A percentile compares a stretch with the other conserved stretches of the same genome.
These are phyloP conservation scores for Neopestalotiopsis sp. DNA, from an alignment of 2,329 filamentous ascomycete species.

Conservation along the genomic window DNA sequence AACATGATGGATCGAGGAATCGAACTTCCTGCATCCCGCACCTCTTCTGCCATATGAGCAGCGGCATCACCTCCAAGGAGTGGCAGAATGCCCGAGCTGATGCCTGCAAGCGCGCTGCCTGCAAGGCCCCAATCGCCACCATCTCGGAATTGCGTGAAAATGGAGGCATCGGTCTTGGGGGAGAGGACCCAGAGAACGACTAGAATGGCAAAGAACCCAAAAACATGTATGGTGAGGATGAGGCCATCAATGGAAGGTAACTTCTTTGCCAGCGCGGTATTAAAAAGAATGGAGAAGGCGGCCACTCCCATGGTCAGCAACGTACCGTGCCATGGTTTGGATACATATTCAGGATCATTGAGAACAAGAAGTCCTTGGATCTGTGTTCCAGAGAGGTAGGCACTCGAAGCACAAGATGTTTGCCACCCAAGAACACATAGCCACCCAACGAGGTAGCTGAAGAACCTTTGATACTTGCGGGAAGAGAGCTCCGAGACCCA, in stretches of 20 bases:
- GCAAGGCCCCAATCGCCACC: no score
- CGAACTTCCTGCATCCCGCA: constrained; percentile 39
- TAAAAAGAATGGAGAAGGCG: constrained; percentile 46
- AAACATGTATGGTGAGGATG: constrained; percentile 48
- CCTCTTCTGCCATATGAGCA: constrained; percentile 46
- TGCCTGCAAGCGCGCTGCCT: no score
- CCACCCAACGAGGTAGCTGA: constrained; percentile 59
- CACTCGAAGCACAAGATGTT: no score
- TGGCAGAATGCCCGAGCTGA: constrained; percentile 22
- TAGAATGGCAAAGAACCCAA: constrained; percentile 49
- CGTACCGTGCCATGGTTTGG: constrained; percentile 40
- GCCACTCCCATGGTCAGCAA: constrained; percentile 48
- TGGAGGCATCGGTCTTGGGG: no score
- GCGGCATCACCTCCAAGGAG: constrained; percentile 50
- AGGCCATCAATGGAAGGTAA: constrained; percentile 49
- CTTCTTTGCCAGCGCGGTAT: constrained; percentile 41
- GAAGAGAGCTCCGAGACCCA: constrained; percentile 63
- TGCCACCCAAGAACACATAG: constrained; percentile 26
- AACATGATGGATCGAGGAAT: constrained; percentile 44
- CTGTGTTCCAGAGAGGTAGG: constrained; percentile 31
- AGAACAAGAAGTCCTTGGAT: constrained; percentile 29
- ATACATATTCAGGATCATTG: constrained; percentile 23
- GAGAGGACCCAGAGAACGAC: constrained; percentile 45
- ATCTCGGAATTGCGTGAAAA: no score
- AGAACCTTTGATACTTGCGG: constrained; percentile 51